These are phyloP conservation scores for Sphagnum contortum DNA, from an alignment of 225 moss, liverwort and hornwort species.

Conservation along the genomic window DNA sequence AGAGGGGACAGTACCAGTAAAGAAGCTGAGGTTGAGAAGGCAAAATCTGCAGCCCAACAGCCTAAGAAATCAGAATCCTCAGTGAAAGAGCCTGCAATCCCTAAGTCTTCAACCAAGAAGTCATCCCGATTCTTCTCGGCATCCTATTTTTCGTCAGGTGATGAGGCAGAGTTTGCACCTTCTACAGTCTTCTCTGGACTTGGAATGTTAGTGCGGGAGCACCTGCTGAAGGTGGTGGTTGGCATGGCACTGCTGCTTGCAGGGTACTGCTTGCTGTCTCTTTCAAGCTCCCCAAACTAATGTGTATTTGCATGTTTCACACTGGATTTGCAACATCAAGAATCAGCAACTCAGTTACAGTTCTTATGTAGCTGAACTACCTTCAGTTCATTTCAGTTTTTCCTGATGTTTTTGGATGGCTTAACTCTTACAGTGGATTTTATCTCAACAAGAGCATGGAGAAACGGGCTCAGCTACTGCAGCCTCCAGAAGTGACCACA, in stretches of 20 bases:
- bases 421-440: conserved; percentile 32
- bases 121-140: conserved; percentile 77
- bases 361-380: no score
- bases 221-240: conserved; percentile 56
- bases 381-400: no score
- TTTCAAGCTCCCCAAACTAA: no score
- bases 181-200: conserved; percentile 58
- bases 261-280: conserved; percentile 34
- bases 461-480: conserved; percentile 41
- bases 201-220: conserved; percentile 43
- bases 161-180: conserved; percentile 75
- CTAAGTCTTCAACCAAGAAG: conserved; percentile 66
- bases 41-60: conserved; percentile 10
- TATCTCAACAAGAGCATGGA: conserved; percentile 75
- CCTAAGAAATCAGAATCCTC: conserved; percentile 44
- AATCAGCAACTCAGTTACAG: no score
- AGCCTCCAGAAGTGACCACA: conserved; percentile 43
- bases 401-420: no score
- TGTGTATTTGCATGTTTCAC: no score
- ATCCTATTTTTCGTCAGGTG: conserved; percentile 86
- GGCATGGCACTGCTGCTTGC: conserved; percentile 62
- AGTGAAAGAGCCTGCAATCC: conserved; percentile 38
- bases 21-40: conserved; percentile 28
- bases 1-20: conserved; percentile 24
- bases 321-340: no score